phyloP scores from a whole-genome alignment of 2,329 filamentous ascomycete genomes.

The Pseudonectria buxi region DNA sequence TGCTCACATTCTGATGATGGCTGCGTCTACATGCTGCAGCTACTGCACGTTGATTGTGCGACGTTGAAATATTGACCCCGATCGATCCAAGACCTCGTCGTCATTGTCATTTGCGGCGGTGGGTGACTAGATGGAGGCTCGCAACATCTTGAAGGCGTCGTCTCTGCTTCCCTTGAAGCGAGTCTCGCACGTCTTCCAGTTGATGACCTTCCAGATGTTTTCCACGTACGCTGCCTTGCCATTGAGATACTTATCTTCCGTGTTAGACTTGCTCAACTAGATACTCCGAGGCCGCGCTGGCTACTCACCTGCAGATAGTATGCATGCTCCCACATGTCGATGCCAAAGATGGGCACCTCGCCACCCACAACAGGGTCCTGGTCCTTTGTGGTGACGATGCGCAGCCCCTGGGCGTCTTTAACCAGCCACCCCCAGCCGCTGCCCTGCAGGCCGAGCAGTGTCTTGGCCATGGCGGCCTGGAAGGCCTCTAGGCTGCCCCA shows the following conservation, averaged over 20 bases:
- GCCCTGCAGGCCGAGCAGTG: conserved; percentile 67
- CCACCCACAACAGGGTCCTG: conserved; percentile 67
- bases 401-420: conserved; percentile 53
- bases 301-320: conserved; percentile 69
- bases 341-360: conserved; percentile 64
- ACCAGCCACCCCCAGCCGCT: conserved; percentile 88
- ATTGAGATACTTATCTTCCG: conserved; percentile 57
- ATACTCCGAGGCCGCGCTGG: not conserved
- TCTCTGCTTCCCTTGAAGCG: conserved; percentile 47
- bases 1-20: no score
- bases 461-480: conserved; percentile 56
- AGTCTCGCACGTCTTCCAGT: conserved; percentile 65
- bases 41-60: no score
- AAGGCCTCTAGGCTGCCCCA: conserved; percentile 67
- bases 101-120: not conserved
- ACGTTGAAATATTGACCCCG: not conserved
- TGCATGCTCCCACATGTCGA: conserved; percentile 93
- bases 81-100: no score
- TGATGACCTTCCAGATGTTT: conserved; percentile 72
- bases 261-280: conserved; percentile 23
- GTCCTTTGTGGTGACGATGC: conserved; percentile 77
- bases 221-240: conserved; percentile 68
- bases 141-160: conserved; percentile 39
- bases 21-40: no score
- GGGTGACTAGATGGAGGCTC: conserved; percentile 31